Base-by-base conservation (phyloP, 75 land plant species). In the Adiantum capillusveneris region DNA sequence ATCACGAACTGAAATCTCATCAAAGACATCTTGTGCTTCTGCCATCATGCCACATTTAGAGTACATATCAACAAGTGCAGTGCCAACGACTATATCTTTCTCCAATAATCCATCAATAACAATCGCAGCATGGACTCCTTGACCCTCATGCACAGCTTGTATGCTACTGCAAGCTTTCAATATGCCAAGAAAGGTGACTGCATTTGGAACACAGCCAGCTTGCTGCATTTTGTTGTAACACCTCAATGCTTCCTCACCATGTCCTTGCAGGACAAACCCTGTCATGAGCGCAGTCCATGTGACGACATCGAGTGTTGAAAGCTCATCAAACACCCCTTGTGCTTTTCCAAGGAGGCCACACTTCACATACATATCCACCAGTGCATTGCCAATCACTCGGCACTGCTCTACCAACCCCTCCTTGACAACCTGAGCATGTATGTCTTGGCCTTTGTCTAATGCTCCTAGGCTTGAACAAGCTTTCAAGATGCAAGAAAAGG, bases 51-150 rank as follows among this genome's bases (percentile, higher is more conserved):
- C 46, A 44, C 62, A 60, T 44, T 60, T 73, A n/a, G 70, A 54
- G 55, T 66, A 73, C 63, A 60, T 68, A 44, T 65, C 60, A 53
- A 66, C 42, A 11, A 73, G 16, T n/a, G 67, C 31, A 37, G 46
- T 59, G 25, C 62, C 74, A 16, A 71, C 68, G 45, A 71, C 50
- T 1, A 45, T 25, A 48, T 64, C 34, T 14, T 46, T 46, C 50
- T 46, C 50, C 17, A 18, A 18, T 46, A 24, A 30, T 55, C 27
- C 27, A 18, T 55, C 57, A 18, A 2, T 20, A 55, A 30, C 25
- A 55, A 55, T 55, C 27, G 6, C 27, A 11, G 57, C 3, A 55
- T 55, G 57, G 1, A 55, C 24, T 30, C 21, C 12, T 26, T 11
- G 57, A 16, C 57, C 57, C 25, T 55, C 6, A 5, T 16, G 57